These are phyloP conservation scores for Pyrrhoderma noxium DNA, from an alignment of 1,284 basidiomycete genomes.

Conservation along the genomic window DNA sequence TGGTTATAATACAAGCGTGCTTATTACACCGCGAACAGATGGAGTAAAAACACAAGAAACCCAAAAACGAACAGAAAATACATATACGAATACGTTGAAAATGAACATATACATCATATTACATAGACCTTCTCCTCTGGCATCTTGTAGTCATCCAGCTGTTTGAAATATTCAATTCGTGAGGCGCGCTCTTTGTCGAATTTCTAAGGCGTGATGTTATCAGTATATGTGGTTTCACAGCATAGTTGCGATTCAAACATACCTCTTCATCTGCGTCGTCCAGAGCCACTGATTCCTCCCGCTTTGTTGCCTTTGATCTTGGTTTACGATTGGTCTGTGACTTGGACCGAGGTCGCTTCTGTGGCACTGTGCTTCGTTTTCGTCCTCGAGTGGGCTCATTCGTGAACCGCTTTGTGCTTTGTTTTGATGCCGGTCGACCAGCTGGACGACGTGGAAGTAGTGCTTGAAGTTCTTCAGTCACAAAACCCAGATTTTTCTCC, in stretches of 20 bases:
- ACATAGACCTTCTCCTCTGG: conserved; percentile 13
- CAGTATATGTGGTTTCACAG: not conserved
- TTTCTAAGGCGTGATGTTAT: not conserved
- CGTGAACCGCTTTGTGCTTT: not conserved
- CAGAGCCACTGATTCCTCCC: conserved; percentile 9
- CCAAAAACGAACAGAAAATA: no score
- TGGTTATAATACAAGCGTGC: no score
- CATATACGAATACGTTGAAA: no score
- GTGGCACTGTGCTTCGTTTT: not conserved
- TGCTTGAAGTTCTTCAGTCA: conserved; percentile 2
- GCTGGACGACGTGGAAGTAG: conserved; percentile 8
- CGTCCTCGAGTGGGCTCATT: not conserved
- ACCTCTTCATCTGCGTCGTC: conserved; percentile 13
- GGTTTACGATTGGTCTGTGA: not conserved
- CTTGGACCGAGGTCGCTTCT: not conserved
- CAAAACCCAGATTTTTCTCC: not conserved
- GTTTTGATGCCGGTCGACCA: not conserved
- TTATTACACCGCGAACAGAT: no score
- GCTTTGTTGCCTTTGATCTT: not conserved
- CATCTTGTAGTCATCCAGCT: conserved; percentile 10
- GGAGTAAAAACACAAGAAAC: no score
- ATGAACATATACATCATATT: no score
- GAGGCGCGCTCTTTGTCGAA: conserved; percentile 5
- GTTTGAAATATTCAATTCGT: conserved; percentile 10
- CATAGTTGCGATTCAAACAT: not conserved